Evolutionary conservation across 2,329 filamentous ascomycete species (phyloP).

Genomic region (Plectosphaerella plurivora): DNA sequence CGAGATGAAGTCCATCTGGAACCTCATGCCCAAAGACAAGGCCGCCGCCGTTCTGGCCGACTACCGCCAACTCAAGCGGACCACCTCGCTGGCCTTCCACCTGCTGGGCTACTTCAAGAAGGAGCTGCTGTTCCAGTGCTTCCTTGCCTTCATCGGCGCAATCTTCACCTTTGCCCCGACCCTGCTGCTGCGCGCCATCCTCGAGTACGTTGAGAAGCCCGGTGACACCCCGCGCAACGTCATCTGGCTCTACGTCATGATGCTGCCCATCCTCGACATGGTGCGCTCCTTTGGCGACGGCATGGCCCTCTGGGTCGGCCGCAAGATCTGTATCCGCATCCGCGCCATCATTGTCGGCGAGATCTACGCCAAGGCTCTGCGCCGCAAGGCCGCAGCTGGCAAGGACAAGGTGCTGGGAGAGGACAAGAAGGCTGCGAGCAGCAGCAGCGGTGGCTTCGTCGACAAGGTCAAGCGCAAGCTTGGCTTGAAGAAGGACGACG

Average conservation of each 20-base stretch:
- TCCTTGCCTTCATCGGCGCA: conserved; percentile 74
- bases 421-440: conserved; percentile 29
- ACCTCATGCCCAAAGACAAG: conserved; percentile 82
- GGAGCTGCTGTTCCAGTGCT: conserved; percentile 69
- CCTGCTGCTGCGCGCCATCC: conserved; percentile 81
- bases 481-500: conserved; percentile 56
- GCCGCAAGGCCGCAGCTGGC: conserved; percentile 80
- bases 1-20: conserved; percentile 87
- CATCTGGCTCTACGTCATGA: conserved; percentile 91
- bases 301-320: conserved; percentile 86
- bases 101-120: conserved; percentile 80
- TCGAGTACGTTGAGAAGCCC: conserved; percentile 90
- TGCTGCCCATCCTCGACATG: conserved; percentile 79
- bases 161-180: conserved; percentile 90
- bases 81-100: conserved; percentile 72
- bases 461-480: conserved; percentile 52
- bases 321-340: conserved; percentile 88
- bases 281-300: conserved; percentile 79
- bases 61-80: conserved; percentile 83
- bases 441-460: conserved; percentile 32
- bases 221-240: conserved; percentile 73
- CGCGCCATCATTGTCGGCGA: conserved; percentile 95
- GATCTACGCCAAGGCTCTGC: conserved; percentile 91
- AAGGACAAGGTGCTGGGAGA: conserved; percentile 68
- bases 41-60: conserved; percentile 73